phyloP scores from a whole-genome alignment of 345 rosid genomes.

The Alliaria petiolata region DNA sequence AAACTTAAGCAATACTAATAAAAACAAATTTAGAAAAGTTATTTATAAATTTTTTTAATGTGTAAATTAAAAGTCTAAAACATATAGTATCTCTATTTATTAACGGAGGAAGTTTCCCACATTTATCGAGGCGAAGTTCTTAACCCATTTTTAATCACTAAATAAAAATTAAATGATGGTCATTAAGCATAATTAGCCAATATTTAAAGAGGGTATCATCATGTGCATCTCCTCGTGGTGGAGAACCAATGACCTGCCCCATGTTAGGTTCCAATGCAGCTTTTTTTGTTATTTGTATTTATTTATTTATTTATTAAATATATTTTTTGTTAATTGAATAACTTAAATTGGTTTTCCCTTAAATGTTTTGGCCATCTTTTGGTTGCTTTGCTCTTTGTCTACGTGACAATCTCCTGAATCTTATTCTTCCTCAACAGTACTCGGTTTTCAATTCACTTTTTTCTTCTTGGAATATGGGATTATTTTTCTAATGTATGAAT shows the following conservation, averaged over 20 bases:
- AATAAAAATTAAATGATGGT: constrained; percentile 19
- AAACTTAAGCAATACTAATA: too few relatives aligned
- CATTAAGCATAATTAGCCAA: constrained; percentile 25
- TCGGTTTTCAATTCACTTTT: constrained; percentile 5
- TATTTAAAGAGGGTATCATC: constrained; percentile 24
- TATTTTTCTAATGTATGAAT: neutral
- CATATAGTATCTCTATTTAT: too few relatives aligned
- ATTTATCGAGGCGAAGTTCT: neutral
- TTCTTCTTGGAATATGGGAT: constrained; percentile 12
- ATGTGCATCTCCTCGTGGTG: constrained; percentile 41
- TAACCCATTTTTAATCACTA: constrained; percentile 1
- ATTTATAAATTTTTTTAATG: too few relatives aligned
- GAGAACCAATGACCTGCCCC: constrained; percentile 40
- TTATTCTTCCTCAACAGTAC: constrained; percentile 18
- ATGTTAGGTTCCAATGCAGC: constrained; percentile 15
- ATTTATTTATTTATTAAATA: neutral
- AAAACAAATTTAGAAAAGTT: too few relatives aligned
- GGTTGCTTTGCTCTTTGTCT: constrained; percentile 31
- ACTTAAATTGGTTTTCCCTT: too few relatives aligned
- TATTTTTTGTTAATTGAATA: neutral
- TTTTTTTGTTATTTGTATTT: neutral
- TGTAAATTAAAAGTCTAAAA: too few relatives aligned
- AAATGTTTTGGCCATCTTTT: constrained; percentile 25
- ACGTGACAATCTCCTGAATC: constrained; percentile 31
- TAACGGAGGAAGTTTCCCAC: too few relatives aligned